A percentile compares a stretch with the other conserved stretches of the same genome.
Conservation (phyloP, 2,329 filamentous ascomycete species). For the Phaeosphaeria sp. region DNA sequence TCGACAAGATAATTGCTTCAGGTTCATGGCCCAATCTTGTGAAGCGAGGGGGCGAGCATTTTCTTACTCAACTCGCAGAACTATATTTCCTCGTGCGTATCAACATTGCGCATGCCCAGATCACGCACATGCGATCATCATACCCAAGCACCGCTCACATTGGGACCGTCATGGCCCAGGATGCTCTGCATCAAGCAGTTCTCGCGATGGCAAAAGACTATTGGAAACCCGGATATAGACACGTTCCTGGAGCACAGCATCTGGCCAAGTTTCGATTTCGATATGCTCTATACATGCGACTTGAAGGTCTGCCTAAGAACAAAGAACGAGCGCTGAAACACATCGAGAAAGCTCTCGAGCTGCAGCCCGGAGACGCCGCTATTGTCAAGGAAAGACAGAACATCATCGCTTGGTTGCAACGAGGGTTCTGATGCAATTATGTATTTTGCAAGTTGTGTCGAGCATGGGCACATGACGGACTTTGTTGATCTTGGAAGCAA, state of each 20-base stretch:
- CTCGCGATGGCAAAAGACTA: slow-evolving; percentile 6
- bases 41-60: slow-evolving; percentile 9
- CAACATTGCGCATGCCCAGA: slow-evolving; percentile 18
- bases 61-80: slow-evolving; percentile 17
- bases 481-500: too few species aligned
- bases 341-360: slow-evolving; percentile 2
- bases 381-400: slow-evolving; percentile 11
- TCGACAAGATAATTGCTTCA: slow-evolving; percentile 11
- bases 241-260: slow-evolving; percentile 5
- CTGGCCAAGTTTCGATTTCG: slow-evolving; percentile 16
- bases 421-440: background rate
- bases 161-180: slow-evolving; percentile 5
- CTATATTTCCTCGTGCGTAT: slow-evolving; percentile 24
- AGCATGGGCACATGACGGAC: too few species aligned
- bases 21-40: slow-evolving; percentile 16
- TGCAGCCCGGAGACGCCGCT: slow-evolving; percentile 10
- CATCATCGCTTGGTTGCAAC: slow-evolving; percentile 10
- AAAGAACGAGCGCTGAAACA: background rate
- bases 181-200: slow-evolving; percentile 3
- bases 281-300: slow-evolving; percentile 8
- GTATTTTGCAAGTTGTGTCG: too few species aligned
- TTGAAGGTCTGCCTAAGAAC: slow-evolving; percentile 4
- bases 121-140: slow-evolving; percentile 6
- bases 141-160: background rate
- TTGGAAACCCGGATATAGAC: slow-evolving; percentile 16